phyloP scores from a whole-genome alignment of 2,329 filamentous ascomycete species.

The Volutella citrinella region DNA sequence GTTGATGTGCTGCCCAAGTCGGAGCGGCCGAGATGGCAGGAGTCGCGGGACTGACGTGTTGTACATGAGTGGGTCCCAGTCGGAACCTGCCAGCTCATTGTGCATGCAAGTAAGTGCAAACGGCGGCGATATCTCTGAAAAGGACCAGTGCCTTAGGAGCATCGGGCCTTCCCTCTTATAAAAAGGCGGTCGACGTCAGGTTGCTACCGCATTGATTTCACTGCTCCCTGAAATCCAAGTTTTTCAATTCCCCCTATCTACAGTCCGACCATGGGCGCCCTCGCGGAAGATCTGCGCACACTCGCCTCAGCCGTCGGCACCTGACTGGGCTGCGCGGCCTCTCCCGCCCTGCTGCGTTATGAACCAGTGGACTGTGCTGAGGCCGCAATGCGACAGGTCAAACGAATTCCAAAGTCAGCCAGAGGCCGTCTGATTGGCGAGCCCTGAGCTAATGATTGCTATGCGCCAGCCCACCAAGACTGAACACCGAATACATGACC shows the following conservation, averaged over 20 bases:
- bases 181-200: conserved; percentile 16
- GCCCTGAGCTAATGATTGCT: conserved; percentile 13
- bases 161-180: conserved; percentile 16
- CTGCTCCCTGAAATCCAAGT: too few relatives aligned
- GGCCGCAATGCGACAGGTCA: conserved; percentile 21
- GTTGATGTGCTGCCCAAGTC: too few relatives aligned
- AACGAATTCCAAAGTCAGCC: too few relatives aligned
- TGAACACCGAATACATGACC: neutral
- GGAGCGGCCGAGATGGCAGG: too few relatives aligned
- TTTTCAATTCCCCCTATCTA: neutral
- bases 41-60: conserved; percentile 16
- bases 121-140: conserved; percentile 12
- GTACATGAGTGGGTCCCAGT: conserved; percentile 25
- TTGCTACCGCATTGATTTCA: too few relatives aligned
- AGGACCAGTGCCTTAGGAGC: conserved; percentile 14
- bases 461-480: conserved; percentile 9
- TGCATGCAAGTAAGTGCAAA: conserved; percentile 22
- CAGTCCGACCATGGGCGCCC: neutral
- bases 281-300: conserved; percentile 1
- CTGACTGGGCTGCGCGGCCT: conserved; percentile 4
- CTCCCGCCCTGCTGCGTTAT: conserved; percentile 13
- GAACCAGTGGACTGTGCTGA: conserved; percentile 27
- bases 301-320: conserved; percentile 5
- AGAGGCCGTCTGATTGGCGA: conserved; percentile 23
- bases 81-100: conserved; percentile 25